Evolutionary conservation across 202 grass and related monocot species (phyloP).

Genomic region (Panicum virgatum): DNA sequence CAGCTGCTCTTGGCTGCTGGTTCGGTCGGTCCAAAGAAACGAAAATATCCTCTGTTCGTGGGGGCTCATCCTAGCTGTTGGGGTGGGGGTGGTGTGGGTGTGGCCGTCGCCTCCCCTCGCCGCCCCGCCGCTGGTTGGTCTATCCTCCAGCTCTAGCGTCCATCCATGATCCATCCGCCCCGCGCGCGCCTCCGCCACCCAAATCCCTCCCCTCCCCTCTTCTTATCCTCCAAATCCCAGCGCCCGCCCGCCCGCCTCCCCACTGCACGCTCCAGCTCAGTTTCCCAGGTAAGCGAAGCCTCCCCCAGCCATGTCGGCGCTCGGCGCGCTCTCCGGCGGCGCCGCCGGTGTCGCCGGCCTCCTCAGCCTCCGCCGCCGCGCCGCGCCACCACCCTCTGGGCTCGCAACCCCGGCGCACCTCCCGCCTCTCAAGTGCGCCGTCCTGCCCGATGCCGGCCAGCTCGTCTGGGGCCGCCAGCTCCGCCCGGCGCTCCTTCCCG

Average conservation of each 20-base stretch:
- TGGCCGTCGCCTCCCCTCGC: too few species aligned
- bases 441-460: constrained; percentile 55
- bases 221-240: constrained; percentile 25
- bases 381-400: background rate
- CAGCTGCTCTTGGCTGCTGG: too few species aligned
- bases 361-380: constrained; percentile 48
- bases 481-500: constrained; percentile 59
- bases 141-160: too few species aligned
- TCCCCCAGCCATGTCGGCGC: constrained; percentile 60
- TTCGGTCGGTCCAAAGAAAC: too few species aligned
- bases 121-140: too few species aligned
- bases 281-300: too few species aligned
- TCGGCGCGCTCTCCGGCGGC: constrained; percentile 58
- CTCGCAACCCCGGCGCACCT: background rate
- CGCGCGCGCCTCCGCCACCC: constrained; percentile 74
- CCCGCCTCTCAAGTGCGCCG: constrained; percentile 13
- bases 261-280: too few species aligned
- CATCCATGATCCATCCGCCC: background rate
- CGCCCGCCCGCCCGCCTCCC: background rate
- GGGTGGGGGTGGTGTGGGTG: too few species aligned
- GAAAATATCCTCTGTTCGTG: too few species aligned
- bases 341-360: constrained; percentile 46
- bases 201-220: constrained; percentile 28
- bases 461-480: constrained; percentile 84
- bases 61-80: too few species aligned